phyloP scores from a whole-genome alignment of 805 yeast genomes.

The Candida koratica region DNA sequence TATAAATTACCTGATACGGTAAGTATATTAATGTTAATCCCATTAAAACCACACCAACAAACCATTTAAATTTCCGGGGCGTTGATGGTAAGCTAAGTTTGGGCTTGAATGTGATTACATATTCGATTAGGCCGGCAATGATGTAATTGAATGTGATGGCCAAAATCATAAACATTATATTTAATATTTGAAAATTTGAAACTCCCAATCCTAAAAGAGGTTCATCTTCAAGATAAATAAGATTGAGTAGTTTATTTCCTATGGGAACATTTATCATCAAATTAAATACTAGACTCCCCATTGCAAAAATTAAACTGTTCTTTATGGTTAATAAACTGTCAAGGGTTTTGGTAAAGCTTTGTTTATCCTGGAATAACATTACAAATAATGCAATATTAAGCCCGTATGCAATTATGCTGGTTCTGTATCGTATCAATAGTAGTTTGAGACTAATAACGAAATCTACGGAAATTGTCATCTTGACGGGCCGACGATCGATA shows the following conservation, averaged over 20 bases:
- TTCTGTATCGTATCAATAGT: constrained; percentile 71
- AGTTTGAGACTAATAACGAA: constrained; percentile 59
- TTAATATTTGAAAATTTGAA: constrained; percentile 8
- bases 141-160: constrained; percentile 7
- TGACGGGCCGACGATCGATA: constrained; percentile 24
- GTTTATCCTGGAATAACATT: constrained; percentile 45
- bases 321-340: constrained; percentile 12
- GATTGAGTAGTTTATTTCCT: constrained; percentile 5
- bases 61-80: constrained; percentile 4
- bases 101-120: background rate
- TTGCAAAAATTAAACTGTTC: constrained; percentile 19
- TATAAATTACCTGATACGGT: constrained; percentile 79
- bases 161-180: constrained; percentile 5
- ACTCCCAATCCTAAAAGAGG: constrained; percentile 7
- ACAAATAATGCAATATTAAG: constrained; percentile 52
- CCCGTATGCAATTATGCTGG: constrained; percentile 69
- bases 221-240: constrained; percentile 7
- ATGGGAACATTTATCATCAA: constrained; percentile 1
- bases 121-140: background rate
- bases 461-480: constrained; percentile 38
- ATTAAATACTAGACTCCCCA: constrained; percentile 35
- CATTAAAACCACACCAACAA: constrained; percentile 8
- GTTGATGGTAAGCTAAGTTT: background rate
- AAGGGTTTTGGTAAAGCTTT: constrained; percentile 36
- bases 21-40: constrained; percentile 40